Percentiles rank a stretch among this genome's conserved stretches.
phyloP scores from a whole-genome alignment of 140 eudicot species.

The Oenanthe javanica region DNA sequence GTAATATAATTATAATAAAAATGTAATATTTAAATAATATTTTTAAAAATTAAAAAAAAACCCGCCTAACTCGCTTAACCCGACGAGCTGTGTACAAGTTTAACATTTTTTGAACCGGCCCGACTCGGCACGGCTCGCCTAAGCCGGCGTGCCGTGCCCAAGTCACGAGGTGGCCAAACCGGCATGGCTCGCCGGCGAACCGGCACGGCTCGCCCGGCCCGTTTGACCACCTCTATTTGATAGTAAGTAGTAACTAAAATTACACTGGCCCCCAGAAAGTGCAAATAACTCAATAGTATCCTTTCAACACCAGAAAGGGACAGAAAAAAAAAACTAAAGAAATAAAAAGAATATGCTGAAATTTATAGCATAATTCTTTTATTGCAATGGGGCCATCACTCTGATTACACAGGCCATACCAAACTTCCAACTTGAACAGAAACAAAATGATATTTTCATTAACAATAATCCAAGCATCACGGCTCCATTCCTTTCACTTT shows the following conservation, averaged over 20 bases:
- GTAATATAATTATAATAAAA: too few relatives aligned
- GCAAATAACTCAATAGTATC: not conserved
- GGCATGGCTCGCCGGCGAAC: too few relatives aligned
- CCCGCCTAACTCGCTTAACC: too few relatives aligned
- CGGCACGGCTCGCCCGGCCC: too few relatives aligned
- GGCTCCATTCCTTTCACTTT: constrained; percentile 5
- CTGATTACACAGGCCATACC: not conserved
- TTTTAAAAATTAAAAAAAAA: too few relatives aligned
- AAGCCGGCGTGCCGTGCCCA: too few relatives aligned
- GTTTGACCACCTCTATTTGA: not conserved
- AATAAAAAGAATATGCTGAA: constrained; percentile 13
- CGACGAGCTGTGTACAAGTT: too few relatives aligned
- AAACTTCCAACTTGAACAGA: not conserved
- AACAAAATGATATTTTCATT: constrained; percentile 1
- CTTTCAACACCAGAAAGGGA: constrained; percentile 5
- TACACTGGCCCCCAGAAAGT: not conserved
- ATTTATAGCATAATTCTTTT: constrained; percentile 8
- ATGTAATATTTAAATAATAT: too few relatives aligned
- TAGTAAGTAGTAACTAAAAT: not conserved
- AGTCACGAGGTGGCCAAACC: too few relatives aligned
- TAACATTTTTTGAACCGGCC: too few relatives aligned
- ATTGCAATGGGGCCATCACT: constrained; percentile 6
- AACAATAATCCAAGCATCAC: not conserved
- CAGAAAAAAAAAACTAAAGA: not conserved
- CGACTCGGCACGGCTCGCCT: too few relatives aligned